Base-by-base conservation (phyloP, 129 eudicot species). In the Lonicera japonica region DNA sequence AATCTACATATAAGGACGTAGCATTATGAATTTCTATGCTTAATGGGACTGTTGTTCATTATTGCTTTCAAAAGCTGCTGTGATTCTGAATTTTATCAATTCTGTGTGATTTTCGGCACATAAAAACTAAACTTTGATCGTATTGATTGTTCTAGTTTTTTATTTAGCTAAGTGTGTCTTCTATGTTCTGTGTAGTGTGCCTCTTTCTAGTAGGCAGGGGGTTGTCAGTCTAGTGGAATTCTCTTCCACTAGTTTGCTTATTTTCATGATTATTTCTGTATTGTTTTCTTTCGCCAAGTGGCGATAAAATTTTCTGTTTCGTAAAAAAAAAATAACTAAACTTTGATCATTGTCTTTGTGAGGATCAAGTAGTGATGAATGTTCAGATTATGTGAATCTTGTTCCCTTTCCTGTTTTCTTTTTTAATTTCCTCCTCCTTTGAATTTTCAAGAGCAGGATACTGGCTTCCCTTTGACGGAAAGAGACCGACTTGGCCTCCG, bases 401-500 rank as follows among this genome's bases (percentile, higher is more conserved):
- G 7, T n/a, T 50, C 16, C 4, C 9, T 5, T 2, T 36, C 57
- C 14, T 12, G 39, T 16, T 13, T 54, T 56, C 40, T 55, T 17
- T 3, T 59, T 0, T 11, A 60, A n/a, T 12, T 64, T 8, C 51
- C 55, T 54, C 13, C 8, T 50, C 9, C 24, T 9, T 51, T 19
- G 43, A 61, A 71, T 61, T 70, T 29, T 43, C 53, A 59, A 67
- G 58, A 68, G 64, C 92, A 94, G 99, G 99, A 94, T 73, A 88
- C 96, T 38, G 99, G 92, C 43, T 94, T 94, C 60, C 99, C 99
- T 50, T 55, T 85, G 71, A 85, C 99, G n/a, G 99, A 94, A 69
- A 85, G 99, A 81, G 99, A 94, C 69, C 84, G 99, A 16, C 92
- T 94, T 41, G 99, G 99, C 20, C 92, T 94, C 45, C 99, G 99